A percentile compares a stretch with the other conserved stretches of the same genome.
Conservation (phyloP, 164 flowering plant genomes). For the Cinnamomum micranthum region DNA sequence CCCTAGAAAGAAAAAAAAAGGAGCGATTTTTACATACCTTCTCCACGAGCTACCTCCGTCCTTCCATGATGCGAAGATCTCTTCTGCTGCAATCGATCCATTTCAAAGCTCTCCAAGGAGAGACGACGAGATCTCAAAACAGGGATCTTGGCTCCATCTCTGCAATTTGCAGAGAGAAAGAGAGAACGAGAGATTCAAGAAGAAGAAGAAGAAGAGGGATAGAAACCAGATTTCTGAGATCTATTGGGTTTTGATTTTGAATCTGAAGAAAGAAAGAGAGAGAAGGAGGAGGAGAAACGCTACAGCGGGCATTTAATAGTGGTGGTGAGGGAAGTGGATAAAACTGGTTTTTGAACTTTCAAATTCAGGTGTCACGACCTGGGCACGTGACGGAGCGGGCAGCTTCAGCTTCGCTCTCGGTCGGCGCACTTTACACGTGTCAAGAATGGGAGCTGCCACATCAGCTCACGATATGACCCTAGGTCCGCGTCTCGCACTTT, state of each 20-base stretch:
- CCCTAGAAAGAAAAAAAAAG: not conserved
- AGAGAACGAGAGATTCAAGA: not conserved
- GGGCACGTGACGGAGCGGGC: not conserved
- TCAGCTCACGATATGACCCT: too few relatives aligned
- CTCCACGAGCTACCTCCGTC: not conserved
- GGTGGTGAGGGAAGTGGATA: not conserved
- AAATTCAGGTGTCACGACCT: not conserved
- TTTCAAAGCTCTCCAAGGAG: not conserved
- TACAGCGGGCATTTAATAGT: not conserved
- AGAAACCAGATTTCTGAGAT: too few relatives aligned
- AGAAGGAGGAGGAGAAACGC: not conserved
- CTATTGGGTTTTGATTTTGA: too few relatives aligned
- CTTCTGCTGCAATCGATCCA: slow-evolving; percentile 1
- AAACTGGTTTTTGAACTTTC: not conserved
- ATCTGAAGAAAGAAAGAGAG: not conserved
- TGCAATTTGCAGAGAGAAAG: not conserved
- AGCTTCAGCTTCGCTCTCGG: too few relatives aligned
- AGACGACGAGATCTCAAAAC: not conserved
- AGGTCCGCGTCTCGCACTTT: too few relatives aligned
- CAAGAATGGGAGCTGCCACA: too few relatives aligned
- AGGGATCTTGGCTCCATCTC: not conserved
- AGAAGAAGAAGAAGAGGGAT: too few relatives aligned
- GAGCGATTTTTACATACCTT: not conserved
- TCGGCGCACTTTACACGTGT: too few relatives aligned
- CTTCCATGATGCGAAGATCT: not conserved